phyloP scores from a whole-genome alignment of 352 stramenopile species.

The Sclerospora graminicola region DNA sequence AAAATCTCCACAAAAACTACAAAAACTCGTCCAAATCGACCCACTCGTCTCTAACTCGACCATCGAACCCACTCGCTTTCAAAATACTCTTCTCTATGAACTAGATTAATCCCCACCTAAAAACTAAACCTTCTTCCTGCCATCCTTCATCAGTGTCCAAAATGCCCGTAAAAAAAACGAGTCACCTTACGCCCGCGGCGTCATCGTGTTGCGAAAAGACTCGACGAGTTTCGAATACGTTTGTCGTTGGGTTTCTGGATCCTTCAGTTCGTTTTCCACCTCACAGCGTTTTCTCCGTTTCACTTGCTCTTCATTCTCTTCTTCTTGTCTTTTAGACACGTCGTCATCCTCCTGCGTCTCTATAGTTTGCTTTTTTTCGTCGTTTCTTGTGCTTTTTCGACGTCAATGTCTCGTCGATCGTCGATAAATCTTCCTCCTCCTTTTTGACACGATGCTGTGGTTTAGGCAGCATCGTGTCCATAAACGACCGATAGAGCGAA shows the following conservation, averaged over 20 bases:
- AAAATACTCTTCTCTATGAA: too few species aligned
- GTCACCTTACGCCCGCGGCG: constrained; percentile 15
- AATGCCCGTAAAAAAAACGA: too few species aligned
- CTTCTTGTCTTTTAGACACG: too few species aligned
- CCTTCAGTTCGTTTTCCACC: constrained; percentile 60
- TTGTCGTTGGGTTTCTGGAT: constrained; percentile 40
- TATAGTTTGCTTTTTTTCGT: constrained; percentile 35
- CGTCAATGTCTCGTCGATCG: not conserved
- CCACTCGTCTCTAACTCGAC: too few species aligned
- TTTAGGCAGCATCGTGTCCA: constrained; percentile 82
- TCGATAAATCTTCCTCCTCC: constrained; percentile 11
- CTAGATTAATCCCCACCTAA: too few species aligned
- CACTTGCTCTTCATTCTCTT: constrained; percentile 28
- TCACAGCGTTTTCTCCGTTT: constrained; percentile 59
- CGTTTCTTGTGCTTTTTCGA: constrained; percentile 52
- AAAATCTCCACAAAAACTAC: too few species aligned
- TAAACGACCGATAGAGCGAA: constrained; percentile 73
- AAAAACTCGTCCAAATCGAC: too few species aligned
- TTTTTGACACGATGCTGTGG: constrained; percentile 17
- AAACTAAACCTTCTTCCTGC: too few species aligned
- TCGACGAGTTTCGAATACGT: constrained; percentile 66
- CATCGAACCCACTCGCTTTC: too few species aligned
- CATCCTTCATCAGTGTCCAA: too few species aligned
- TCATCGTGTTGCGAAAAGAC: constrained; percentile 42
- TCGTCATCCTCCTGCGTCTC: too few species aligned